Evolutionary conservation across 164 flowering plant genomes (phyloP).

Genomic region (Magnolia kwangsiensis): DNA sequence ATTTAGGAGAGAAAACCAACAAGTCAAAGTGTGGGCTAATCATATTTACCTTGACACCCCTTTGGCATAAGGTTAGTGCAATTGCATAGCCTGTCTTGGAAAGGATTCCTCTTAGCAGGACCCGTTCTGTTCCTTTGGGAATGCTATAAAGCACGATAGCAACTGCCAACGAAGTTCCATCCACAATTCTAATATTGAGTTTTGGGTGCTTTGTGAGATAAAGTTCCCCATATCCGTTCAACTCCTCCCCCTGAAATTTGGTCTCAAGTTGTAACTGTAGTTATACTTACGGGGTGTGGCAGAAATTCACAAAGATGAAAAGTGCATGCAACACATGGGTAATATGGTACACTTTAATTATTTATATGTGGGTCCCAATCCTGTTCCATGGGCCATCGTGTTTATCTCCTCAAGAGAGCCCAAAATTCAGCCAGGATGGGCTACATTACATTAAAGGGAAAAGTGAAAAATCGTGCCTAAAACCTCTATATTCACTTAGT

Average conservation of each 20-base stretch:
- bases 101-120: slow-evolving; percentile 44
- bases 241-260: slow-evolving; percentile 44
- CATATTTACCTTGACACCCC: slow-evolving; percentile 44
- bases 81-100: slow-evolving; percentile 43
- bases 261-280: neutral
- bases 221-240: slow-evolving; percentile 58
- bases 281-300: neutral
- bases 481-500: no score
- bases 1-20: no score
- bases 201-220: slow-evolving; percentile 45
- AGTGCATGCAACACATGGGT: no score
- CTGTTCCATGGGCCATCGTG: no score
- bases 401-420: no score
- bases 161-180: slow-evolving; percentile 57
- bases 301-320: neutral
- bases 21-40: no score
- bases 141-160: slow-evolving; percentile 52
- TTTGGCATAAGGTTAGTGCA: slow-evolving; percentile 38
- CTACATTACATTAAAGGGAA: no score
- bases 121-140: slow-evolving; percentile 55
- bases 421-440: no score
- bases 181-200: slow-evolving; percentile 53
- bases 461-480: no score
- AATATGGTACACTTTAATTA: no score
- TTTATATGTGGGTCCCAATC: no score